Conservation (phyloP, 176 grass and related monocot genomes). For the Avena insularis region DNA sequence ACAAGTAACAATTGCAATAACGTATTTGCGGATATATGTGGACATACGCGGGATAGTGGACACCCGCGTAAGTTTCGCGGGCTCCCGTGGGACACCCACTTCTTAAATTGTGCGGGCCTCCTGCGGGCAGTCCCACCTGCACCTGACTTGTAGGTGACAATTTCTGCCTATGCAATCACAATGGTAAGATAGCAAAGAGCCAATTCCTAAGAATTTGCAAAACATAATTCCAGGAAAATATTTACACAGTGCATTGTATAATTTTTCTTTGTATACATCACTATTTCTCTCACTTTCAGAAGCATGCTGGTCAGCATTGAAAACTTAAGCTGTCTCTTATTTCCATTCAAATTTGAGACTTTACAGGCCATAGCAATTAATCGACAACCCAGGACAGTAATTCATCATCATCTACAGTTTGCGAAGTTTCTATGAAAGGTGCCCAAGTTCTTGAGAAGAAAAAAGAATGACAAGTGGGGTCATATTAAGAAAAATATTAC, state of each 20-base stretch:
- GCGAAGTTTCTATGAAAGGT: not conserved
- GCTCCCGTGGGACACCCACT: too few relatives aligned
- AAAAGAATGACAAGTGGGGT: not conserved
- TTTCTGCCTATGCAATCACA: not conserved
- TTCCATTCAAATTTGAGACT: slow-evolving; percentile 22
- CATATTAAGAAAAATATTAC: not conserved
- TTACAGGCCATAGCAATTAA: slow-evolving; percentile 32
- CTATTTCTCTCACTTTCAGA: slow-evolving; percentile 2
- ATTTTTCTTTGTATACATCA: slow-evolving; percentile 22
- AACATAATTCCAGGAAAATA: slow-evolving; percentile 7
- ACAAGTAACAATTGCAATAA: too few relatives aligned
- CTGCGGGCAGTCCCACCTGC: too few relatives aligned
- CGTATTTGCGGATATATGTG: too few relatives aligned
- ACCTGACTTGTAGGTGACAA: not conserved
- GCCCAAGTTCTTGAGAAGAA: slow-evolving; percentile 17
- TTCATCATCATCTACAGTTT: slow-evolving; percentile 30
- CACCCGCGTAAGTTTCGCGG: too few relatives aligned
- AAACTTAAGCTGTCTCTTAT: slow-evolving; percentile 29
- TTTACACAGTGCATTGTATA: slow-evolving; percentile 18
- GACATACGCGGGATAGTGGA: too few relatives aligned
- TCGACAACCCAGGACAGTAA: slow-evolving; percentile 21
- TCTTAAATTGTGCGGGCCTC: too few relatives aligned
- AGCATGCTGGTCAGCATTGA: slow-evolving; percentile 21
- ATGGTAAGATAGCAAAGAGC: not conserved
- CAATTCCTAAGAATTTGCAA: not conserved